Conservation (phyloP, 2,329 filamentous ascomycete genomes). For the Colletotrichum godetiae region DNA sequence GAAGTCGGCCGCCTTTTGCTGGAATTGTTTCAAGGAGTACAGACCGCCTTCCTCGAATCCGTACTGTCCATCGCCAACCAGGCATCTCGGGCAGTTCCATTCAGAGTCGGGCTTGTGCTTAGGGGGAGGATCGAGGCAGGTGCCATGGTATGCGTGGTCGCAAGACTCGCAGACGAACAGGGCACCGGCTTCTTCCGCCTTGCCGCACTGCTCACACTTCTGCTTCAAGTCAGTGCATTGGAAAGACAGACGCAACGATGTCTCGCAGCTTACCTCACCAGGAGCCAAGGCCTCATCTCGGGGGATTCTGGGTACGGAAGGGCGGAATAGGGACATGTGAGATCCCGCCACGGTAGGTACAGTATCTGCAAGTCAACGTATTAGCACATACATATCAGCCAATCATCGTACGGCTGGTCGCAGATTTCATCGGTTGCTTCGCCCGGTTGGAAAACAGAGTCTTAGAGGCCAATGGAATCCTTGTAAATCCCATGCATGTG, state of each 20-base stretch:
- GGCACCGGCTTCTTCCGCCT: slow-evolving; percentile 76
- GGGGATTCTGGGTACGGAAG: slow-evolving; percentile 76
- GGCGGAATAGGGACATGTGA: slow-evolving; percentile 94
- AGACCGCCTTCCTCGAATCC: slow-evolving; percentile 97
- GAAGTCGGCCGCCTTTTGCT: slow-evolving; percentile 95
- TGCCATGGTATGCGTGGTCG: slow-evolving; percentile 86
- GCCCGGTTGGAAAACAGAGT: slow-evolving; percentile 15
- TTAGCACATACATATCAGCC: slow-evolving; percentile 47
- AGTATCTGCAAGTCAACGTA: slow-evolving; percentile 57
- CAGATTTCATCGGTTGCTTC: background rate
- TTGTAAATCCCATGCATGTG: slow-evolving; percentile 30
- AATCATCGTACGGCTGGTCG: background rate
- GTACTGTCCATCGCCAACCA: slow-evolving; percentile 96
- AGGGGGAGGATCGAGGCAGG: slow-evolving; percentile 88
- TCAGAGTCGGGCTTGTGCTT: slow-evolving; percentile 83
- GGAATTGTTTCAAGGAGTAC: slow-evolving; percentile 95
- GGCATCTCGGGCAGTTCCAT: slow-evolving; percentile 95
- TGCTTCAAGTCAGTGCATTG: slow-evolving; percentile 47
- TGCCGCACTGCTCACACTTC: slow-evolving; percentile 90
- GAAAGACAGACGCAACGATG: background rate
- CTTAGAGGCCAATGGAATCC: slow-evolving; percentile 34
- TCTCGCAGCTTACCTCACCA: slow-evolving; percentile 52
- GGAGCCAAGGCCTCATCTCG: slow-evolving; percentile 61
- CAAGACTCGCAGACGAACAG: slow-evolving; percentile 91
- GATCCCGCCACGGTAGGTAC: slow-evolving; percentile 92